These are phyloP conservation scores for Pestalotiopsis sp. DNA, from an alignment of 2,329 filamentous ascomycete genomes.

Conservation along the genomic window DNA sequence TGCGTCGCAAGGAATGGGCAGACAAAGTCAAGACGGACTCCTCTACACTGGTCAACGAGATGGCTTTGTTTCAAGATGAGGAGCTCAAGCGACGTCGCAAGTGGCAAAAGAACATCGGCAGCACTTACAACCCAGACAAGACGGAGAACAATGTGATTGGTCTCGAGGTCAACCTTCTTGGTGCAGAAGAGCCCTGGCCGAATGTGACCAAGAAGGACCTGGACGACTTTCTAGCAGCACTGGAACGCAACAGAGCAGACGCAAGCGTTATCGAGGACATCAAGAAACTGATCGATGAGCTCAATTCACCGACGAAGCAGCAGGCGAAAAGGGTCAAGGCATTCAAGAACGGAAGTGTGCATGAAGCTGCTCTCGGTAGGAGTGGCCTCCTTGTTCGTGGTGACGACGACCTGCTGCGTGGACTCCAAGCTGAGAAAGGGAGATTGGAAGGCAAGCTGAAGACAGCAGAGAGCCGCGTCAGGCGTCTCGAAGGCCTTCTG, in stretches of 20 bases:
- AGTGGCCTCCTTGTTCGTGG: conserved; percentile 84
- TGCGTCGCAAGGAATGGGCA: conserved; percentile 85
- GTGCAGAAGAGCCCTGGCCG: conserved; percentile 82
- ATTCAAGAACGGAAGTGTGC: conserved; percentile 95
- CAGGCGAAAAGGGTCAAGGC: conserved; percentile 86
- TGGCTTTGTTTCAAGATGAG: conserved; percentile 90
- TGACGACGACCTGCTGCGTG: conserved; percentile 80
- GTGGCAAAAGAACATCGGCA: conserved; percentile 86
- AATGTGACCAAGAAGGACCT: conserved; percentile 75
- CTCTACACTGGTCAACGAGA: conserved; percentile 85
- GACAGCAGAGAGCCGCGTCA: conserved; percentile 86
- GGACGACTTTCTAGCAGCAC: conserved; percentile 68
- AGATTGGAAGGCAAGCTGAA: conserved; percentile 74
- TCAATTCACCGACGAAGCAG: conserved; percentile 81
- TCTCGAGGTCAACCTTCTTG: conserved; percentile 83
- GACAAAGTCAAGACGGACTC: conserved; percentile 90
- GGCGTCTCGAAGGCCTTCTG: conserved; percentile 87
- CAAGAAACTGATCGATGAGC: conserved; percentile 73
- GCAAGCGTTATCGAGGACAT: conserved; percentile 71
- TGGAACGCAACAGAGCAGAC: conserved; percentile 69
- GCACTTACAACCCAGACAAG: conserved; percentile 67
- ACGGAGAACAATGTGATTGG: conserved; percentile 72
- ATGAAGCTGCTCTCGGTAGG: conserved; percentile 85
- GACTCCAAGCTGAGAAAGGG: conserved; percentile 80
- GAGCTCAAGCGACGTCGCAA: conserved; percentile 85